Conservation (phyloP, 768 basidiomycete species). For the Mycena chlorophos region DNA sequence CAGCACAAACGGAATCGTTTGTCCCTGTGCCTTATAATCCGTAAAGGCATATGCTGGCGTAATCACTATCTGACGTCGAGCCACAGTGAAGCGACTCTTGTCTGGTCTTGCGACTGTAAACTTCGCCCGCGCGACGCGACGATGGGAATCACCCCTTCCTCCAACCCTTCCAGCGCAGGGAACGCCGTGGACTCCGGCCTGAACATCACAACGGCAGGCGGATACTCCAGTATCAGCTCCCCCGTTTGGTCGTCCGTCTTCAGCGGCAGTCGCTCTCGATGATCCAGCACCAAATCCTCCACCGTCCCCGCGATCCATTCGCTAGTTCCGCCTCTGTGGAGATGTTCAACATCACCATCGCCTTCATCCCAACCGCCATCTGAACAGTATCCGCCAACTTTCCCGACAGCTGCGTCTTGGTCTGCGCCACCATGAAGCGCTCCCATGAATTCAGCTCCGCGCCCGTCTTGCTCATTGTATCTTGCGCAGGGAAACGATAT, state of each 20-base stretch:
- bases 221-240: slow-evolving; percentile 21
- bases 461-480: neutral
- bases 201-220: slow-evolving; percentile 30
- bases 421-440: neutral
- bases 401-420: neutral
- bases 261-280: neutral
- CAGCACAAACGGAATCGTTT: too few species aligned
- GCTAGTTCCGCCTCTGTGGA: slow-evolving; percentile 8
- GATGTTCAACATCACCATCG: slow-evolving; percentile 29
- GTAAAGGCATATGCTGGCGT: too few species aligned
- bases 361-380: slow-evolving; percentile 33
- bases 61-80: too few species aligned
- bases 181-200: slow-evolving; percentile 27
- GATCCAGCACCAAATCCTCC: slow-evolving; percentile 1
- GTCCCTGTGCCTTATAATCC: too few species aligned
- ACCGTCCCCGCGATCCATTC: slow-evolving; percentile 9
- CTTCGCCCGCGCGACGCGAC: slow-evolving; percentile 11
- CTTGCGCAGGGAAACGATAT: neutral
- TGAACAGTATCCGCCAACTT: slow-evolving; percentile 22
- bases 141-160: slow-evolving; percentile 29
- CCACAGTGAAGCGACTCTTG: neutral
- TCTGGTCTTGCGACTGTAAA: neutral
- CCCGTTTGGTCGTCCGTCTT: neutral
- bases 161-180: slow-evolving; percentile 25
- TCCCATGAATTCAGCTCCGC: slow-evolving; percentile 6